Base-by-base conservation (phyloP, 768 basidiomycete genomes). In the Cystobasidiopsis lactophilus region DNA sequence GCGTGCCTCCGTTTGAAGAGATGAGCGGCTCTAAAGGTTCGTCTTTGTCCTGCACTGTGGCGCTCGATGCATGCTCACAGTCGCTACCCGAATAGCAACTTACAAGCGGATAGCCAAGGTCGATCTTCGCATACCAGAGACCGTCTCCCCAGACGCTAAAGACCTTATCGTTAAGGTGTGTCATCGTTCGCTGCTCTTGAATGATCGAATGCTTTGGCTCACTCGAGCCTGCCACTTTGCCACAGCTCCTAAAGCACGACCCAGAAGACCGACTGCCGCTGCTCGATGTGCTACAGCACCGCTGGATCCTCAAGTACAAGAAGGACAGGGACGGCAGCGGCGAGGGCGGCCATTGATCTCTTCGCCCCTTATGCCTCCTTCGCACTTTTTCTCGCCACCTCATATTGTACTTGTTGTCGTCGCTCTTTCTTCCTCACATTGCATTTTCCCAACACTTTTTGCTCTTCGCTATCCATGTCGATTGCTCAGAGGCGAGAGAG, bases 1-100 rank as follows among this genome's bases (percentile, higher is more conserved):
- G 91, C 4, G 74, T 73, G 11, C 78, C 79, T 19, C 79, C 78
- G 0, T 98, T 96, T 58, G 91, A 95, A 63, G 86, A 89, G 63
- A 68, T 80, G 56, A 73, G 64, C 50, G 84, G 83, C 40, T 75
- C 79, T 48, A 76, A 75, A 52, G 83, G 84, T 85, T 56, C 52
- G 77, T 46, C 23, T 5, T 40, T 16, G 18, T 51, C 31, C 5
- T 38, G 55, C 14, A 35, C 10, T 38, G 37, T 23, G 9, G 21
- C n/a, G 23, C 19, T 52, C 24, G 29, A 31, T 40, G 18, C 26
- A 19, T 24, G n/a, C 24, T 23, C 21, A 14, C 46, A 10, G 41
- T 10, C n/a, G n/a, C n/a, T n/a, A n/a, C n/a, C n/a, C n/a, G n/a
- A n/a, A n/a, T n/a, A 43, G 41, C 41, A 26, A 43, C 41, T 18